Percentiles rank a stretch among this genome's conserved stretches.
Conservation (phyloP, 1,139 yeast species). For the Hemisphaericaspora xylanilytica region DNA sequence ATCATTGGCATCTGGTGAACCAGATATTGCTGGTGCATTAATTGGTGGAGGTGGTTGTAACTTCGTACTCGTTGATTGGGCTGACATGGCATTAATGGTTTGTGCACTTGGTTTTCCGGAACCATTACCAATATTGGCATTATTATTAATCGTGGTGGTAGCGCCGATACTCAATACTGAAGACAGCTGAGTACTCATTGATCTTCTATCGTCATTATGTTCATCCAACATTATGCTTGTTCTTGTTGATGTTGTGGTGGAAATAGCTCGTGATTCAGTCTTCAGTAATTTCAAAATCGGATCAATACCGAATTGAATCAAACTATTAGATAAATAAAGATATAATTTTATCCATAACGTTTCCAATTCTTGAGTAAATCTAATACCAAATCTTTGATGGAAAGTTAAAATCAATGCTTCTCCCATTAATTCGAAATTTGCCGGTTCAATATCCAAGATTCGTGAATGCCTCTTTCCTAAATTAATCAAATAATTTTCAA, state of each 20-base stretch:
- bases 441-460: conserved; percentile 70
- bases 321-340: conserved; percentile 60
- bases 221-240: conserved; percentile 3
- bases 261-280: conserved; percentile 4
- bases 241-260: neutral
- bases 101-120: neutral
- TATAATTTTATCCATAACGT: conserved; percentile 72
- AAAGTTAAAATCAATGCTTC: conserved; percentile 73
- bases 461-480: conserved; percentile 77
- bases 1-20: neutral
- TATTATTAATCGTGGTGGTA: neutral
- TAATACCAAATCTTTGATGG: conserved; percentile 57
- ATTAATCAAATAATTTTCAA: conserved; percentile 60
- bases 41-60: conserved; percentile 3
- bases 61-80: neutral
- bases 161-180: conserved; percentile 1
- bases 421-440: conserved; percentile 76
- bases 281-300: conserved; percentile 38
- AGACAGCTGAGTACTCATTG: conserved; percentile 5
- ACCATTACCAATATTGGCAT: neutral
- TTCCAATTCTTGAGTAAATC: conserved; percentile 50
- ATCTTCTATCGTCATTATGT: conserved; percentile 5
- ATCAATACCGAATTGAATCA: conserved; percentile 64
- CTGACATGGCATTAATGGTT: neutral
- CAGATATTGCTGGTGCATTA: neutral